Conservation (phyloP, 192 early-diverging fungal genomes). For the Neocallimastix lanati region DNA sequence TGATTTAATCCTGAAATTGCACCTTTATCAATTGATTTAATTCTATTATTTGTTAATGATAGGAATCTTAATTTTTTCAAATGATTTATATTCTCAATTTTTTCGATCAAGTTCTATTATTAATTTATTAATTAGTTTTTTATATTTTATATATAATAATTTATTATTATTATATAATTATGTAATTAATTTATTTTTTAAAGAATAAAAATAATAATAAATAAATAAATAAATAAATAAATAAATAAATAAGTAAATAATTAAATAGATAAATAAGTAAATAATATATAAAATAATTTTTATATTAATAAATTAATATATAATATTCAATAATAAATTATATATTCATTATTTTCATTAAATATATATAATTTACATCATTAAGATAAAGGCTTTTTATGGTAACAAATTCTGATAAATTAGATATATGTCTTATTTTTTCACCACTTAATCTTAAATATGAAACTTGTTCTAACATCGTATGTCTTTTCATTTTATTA, state of each 20-base stretch:
- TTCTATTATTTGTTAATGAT: not conserved
- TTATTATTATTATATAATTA: not conserved
- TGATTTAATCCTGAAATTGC: not conserved
- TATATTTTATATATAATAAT: no score
- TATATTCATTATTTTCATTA: no score
- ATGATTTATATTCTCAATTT: not conserved
- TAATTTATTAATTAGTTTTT: no score
- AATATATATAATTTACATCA: not conserved
- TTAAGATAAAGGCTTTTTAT: not conserved
- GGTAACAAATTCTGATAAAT: not conserved
- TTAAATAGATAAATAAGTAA: no score
- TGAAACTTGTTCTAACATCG: not conserved
- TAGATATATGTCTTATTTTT: not conserved
- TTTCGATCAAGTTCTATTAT: not conserved
- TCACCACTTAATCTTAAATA: not conserved
- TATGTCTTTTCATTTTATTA: no score
- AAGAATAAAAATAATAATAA: no score
- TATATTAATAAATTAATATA: not conserved
- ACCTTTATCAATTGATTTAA: not conserved
- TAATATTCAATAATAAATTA: not conserved
- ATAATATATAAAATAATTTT: no score
- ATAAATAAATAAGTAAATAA: no score
- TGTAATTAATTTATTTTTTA: no score
- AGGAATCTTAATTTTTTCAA: not conserved
- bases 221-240: no score